Percentiles rank a stretch among this genome's conserved stretches.
Evolutionary conservation across 371 early-diverging fungal genomes (phyloP).

Genomic region (Mortierella sp.): DNA sequence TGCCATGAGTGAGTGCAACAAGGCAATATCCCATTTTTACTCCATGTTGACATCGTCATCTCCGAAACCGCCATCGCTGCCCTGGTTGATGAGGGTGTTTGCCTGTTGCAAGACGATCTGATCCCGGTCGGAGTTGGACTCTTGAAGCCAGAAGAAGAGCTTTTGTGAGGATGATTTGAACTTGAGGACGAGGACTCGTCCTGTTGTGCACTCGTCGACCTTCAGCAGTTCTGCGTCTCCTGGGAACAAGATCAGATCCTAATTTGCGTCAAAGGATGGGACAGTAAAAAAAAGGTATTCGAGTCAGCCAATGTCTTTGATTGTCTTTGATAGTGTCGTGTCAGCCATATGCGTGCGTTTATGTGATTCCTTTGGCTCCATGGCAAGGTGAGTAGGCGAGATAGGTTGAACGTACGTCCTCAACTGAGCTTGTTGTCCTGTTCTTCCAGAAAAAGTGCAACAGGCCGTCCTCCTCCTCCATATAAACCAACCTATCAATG

Average conservation of each 20-base stretch:
- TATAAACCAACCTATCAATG: conserved; percentile 62
- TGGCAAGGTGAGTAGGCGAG: neutral
- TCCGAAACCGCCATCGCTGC: conserved; percentile 25
- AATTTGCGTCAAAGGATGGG: neutral
- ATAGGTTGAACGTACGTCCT: conserved; percentile 63
- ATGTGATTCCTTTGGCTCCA: too few relatives aligned
- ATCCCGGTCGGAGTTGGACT: conserved; percentile 70
- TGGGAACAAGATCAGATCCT: conserved; percentile 84
- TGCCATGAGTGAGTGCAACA: too few relatives aligned
- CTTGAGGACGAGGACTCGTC: conserved; percentile 81
- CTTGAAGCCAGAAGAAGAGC: conserved; percentile 90
- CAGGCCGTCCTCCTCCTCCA: conserved; percentile 76
- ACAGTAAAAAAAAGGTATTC: neutral
- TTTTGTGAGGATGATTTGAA: conserved; percentile 82
- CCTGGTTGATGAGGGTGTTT: conserved; percentile 72
- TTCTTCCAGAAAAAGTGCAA: conserved; percentile 87
- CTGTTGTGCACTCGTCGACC: conserved; percentile 78
- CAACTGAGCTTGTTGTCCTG: conserved; percentile 62
- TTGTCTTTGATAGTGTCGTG: too few relatives aligned
- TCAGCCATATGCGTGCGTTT: too few relatives aligned
- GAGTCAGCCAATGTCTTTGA: neutral
- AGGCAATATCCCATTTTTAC: neutral
- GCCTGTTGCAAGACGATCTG: conserved; percentile 65
- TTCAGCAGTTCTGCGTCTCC: conserved; percentile 81
- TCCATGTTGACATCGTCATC: conserved; percentile 56